Evolutionary conservation across 805 yeast species (phyloP).

Genomic region (Wickerhamomyces canadensis): DNA sequence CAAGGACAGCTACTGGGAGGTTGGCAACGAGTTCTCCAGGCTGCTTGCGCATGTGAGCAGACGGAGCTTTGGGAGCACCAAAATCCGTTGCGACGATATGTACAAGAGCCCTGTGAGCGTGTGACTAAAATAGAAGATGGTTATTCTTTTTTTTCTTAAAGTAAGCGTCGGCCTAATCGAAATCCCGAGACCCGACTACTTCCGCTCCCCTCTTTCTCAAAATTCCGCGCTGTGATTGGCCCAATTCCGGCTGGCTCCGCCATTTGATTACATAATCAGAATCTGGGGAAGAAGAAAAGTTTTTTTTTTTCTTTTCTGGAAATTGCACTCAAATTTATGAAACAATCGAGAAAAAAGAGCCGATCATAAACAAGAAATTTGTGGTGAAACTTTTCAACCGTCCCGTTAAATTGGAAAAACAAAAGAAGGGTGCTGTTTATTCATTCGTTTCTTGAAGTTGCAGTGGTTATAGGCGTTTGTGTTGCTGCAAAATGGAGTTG

Average conservation of each 20-base stretch:
- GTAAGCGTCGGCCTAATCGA: too few species aligned
- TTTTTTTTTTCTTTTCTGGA: background rate
- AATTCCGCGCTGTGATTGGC: background rate
- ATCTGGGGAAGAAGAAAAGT: background rate
- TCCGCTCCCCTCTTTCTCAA: too few species aligned
- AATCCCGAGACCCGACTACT: background rate
- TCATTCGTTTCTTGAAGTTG: too few species aligned
- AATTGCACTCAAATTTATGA: background rate
- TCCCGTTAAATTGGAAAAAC: too few species aligned
- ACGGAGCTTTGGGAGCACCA: slow-evolving; percentile 46
- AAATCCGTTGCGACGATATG: slow-evolving; percentile 46
- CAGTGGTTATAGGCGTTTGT: too few species aligned
- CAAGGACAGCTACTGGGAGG: slow-evolving; percentile 43
- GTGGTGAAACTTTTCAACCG: too few species aligned
- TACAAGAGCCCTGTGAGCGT: too few species aligned
- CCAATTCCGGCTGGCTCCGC: background rate
- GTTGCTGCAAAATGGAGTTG: slow-evolving; percentile 36
- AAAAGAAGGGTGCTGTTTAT: too few species aligned
- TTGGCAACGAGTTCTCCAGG: slow-evolving; percentile 51
- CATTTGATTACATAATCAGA: background rate
- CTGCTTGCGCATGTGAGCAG: slow-evolving; percentile 48
- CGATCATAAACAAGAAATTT: too few species aligned
- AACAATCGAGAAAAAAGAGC: too few species aligned
- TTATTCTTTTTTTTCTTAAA: background rate
- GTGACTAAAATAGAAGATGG: background rate